Base-by-base conservation (phyloP, 805 yeast species). In the Sugiyamaella floridensis region DNA sequence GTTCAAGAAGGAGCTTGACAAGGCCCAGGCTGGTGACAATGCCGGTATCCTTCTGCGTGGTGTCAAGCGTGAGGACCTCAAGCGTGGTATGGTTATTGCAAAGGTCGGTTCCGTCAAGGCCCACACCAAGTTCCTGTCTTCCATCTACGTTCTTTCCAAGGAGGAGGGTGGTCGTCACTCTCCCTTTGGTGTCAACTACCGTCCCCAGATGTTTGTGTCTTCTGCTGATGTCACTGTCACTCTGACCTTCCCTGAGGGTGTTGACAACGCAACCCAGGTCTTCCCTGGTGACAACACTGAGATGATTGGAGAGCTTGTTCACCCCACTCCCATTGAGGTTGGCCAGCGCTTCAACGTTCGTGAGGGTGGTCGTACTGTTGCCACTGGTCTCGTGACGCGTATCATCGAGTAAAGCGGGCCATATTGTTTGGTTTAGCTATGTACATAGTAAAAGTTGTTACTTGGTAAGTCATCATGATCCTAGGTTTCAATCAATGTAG, bases 121-220 rank as follows among this genome's bases (percentile, higher is more conserved):
- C 56, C 96, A 90, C 83, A 83, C 85, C 72, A 89, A 88, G 79
- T 82, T 92, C 79, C 80, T 93, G 70, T 90, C 97, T 58, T 92
- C 98, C 48, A 75, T 92, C 69, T 93, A 93, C 75, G 82, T 92
- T 60, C 80, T 93, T 71, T 81, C 95, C 69, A 86, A 89, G 75
- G 98, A 93, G 69, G 99, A 93, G 78, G 99, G 99, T 81, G 99
- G 99, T 67, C 92, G 99, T 78, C 96, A 89, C 79, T 86, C 96
- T 59, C 95, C 96, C 61, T 93, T 93, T 73, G 92, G 92, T 68
- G 89, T 86, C 75, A 86, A 89, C 82, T 93, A 90, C 84, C 88
- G 95, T 79, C 99, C 99, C 57, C 99, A 93, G 77, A 80, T 92
- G 80, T 93, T 86, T 75, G 80, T 93, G 69, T 87, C 98, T 77